Evolutionary conservation across 1,284 basidiomycete species (phyloP).

Genomic region (Microstroma glucosiphilum): DNA sequence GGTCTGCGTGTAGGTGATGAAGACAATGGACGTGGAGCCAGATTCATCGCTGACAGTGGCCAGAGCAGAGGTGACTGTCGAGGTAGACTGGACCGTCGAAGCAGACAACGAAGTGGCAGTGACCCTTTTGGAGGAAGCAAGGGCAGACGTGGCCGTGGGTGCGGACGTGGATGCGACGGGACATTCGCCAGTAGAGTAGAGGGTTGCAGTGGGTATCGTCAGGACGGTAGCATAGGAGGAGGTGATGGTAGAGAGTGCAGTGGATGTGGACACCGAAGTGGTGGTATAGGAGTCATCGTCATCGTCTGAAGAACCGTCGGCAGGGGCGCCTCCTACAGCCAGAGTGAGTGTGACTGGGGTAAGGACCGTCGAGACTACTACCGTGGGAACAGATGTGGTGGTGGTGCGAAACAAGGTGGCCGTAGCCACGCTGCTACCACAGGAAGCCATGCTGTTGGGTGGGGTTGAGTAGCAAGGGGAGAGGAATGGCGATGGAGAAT

Average conservation of each 20-base stretch:
- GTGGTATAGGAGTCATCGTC: too few species aligned
- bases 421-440: not conserved
- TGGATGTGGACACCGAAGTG: too few species aligned
- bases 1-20: constrained; percentile 5
- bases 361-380: not conserved
- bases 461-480: too few species aligned
- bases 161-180: not conserved
- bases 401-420: not conserved
- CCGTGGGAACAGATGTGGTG: not conserved
- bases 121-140: not conserved
- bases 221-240: not conserved
- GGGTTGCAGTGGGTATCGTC: not conserved
- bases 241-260: not conserved
- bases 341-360: not conserved
- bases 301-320: too few species aligned
- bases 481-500: too few species aligned
- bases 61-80: constrained; percentile 36
- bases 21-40: not conserved
- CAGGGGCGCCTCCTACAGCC: not conserved
- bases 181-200: not conserved
- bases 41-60: constrained; percentile 3
- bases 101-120: not conserved
- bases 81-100: constrained; percentile 50
- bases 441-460: not conserved
- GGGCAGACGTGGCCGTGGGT: not conserved